Evolutionary conservation across 169 alveolate genomes (phyloP).

Genomic region (Plasmodium inui): DNA sequence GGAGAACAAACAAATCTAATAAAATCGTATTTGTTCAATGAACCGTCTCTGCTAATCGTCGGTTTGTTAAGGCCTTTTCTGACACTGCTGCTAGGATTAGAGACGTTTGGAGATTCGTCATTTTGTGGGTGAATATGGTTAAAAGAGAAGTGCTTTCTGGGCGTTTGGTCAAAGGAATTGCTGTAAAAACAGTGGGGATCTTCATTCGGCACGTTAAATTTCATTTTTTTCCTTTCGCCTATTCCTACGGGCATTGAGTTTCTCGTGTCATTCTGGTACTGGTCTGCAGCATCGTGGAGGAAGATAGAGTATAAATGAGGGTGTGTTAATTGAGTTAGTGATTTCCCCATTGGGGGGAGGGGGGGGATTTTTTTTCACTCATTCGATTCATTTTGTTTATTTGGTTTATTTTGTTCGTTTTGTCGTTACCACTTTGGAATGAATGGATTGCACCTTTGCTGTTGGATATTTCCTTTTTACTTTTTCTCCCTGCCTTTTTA

Average conservation of each 20-base stretch:
- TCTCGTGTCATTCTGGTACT: constrained; percentile 7
- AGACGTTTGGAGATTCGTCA: not conserved
- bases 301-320: not conserved
- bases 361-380: not conserved
- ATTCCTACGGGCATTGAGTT: not conserved
- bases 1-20: constrained; percentile 73
- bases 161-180: constrained; percentile 35
- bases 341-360: not conserved
- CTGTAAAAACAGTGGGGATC: not conserved
- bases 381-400: not conserved
- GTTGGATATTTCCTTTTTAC: constrained; percentile 20
- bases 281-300: not conserved
- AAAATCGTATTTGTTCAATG: constrained; percentile 67
- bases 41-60: not conserved
- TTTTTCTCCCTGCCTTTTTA: constrained; percentile 7
- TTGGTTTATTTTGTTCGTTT: not conserved
- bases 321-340: not conserved
- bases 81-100: not conserved
- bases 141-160: constrained; percentile 7
- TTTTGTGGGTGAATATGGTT: not conserved
- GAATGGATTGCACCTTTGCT: not conserved
- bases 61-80: constrained; percentile 2
- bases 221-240: constrained; percentile 13
- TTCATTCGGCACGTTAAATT: not conserved
- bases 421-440: constrained; percentile 1